Base-by-base conservation (phyloP, 768 basidiomycete species). In the Russula sp. region DNA sequence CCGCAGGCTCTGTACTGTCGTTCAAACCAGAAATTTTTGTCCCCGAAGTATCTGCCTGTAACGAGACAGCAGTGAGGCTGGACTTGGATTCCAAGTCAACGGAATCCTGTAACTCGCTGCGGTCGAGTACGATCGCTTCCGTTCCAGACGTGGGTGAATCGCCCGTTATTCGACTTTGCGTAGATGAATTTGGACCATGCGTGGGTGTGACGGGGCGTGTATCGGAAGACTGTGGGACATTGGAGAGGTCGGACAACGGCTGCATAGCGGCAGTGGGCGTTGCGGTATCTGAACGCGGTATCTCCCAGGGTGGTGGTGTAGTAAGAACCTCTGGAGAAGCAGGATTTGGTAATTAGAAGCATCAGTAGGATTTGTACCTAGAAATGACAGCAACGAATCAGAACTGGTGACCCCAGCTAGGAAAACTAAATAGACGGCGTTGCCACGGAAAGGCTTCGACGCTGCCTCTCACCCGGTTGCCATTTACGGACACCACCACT, bases 301-400 rank as follows among this genome's bases (percentile, higher is more conserved):
- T 76, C 58, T 89, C 86, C 80, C 84, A 86, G 53, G 83, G 81
- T 28, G 79, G 78, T 32, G 79, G 77, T 60, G 81, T 76, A 55
- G 74, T 74, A 49, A 88, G 70, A 26, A 82, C 73, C 50, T 83
- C 82, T 4, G 90, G 88, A 20, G 89, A 90, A 10, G 88, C 88
- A 51, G 88, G 87, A 74, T 91, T 92, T 83, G 80, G 69, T 83
- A 80, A 60, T 82, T 81, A 20, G 70, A 62, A 52, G 76, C 81
- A 69, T 57, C 55, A 9, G 42, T 4, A 8, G 48, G 49, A 40
- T 44, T 52, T 9, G 49, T 57, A 38, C 57, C 68, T 64, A 58
- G 30, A 57, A 58, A 22, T 20, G 20, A 30, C 30, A 24, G 26
- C 5, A 22, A 48, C 26, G 11, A 40, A 32, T 68, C 42, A 67